Conservation (phyloP, 73 alveolate species). For the Stentor roeselii region DNA sequence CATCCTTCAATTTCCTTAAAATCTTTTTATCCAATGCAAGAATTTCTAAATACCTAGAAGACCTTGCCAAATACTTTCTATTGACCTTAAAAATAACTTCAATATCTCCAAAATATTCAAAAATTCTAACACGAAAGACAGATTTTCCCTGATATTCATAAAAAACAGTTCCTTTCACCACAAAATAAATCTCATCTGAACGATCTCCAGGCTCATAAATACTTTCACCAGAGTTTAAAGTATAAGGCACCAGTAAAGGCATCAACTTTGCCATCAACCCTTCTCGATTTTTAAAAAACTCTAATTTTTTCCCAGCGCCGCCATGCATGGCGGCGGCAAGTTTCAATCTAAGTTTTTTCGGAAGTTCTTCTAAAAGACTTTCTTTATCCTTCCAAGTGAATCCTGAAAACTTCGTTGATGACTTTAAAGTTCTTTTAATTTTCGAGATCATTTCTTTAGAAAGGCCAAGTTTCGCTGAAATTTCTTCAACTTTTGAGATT, state of each 20-base stretch:
- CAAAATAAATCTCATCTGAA: conserved; percentile 51
- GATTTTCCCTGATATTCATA: conserved; percentile 19
- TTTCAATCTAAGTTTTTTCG: conserved; percentile 34
- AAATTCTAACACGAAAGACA: background rate
- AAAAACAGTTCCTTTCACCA: conserved; percentile 49
- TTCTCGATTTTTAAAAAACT: conserved; percentile 47
- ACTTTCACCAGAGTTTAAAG: conserved; percentile 33
- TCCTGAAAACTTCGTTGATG: conserved; percentile 35
- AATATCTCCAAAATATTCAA: conserved; percentile 7
- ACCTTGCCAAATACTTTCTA: too few species aligned
- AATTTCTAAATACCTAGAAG: too few species aligned
- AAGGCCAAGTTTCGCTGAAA: conserved; percentile 43
- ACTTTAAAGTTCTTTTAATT: conserved; percentile 40
- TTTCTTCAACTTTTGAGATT: conserved; percentile 44
- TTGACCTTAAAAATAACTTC: too few species aligned
- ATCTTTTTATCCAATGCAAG: too few species aligned
- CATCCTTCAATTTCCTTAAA: too few species aligned
- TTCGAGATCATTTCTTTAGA: conserved; percentile 34
- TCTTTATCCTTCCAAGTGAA: conserved; percentile 41
- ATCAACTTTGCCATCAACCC: conserved; percentile 36
- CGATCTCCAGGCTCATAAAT: conserved; percentile 44
- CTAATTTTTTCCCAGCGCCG: conserved; percentile 35
- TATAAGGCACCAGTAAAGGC: conserved; percentile 43
- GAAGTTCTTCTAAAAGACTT: conserved; percentile 43
- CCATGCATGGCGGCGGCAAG: conserved; percentile 58